Evolutionary conservation across 768 basidiomycete genomes (phyloP), one percentile per base, ranked within the genome.

Genomic region (Bullera alba): DNA sequence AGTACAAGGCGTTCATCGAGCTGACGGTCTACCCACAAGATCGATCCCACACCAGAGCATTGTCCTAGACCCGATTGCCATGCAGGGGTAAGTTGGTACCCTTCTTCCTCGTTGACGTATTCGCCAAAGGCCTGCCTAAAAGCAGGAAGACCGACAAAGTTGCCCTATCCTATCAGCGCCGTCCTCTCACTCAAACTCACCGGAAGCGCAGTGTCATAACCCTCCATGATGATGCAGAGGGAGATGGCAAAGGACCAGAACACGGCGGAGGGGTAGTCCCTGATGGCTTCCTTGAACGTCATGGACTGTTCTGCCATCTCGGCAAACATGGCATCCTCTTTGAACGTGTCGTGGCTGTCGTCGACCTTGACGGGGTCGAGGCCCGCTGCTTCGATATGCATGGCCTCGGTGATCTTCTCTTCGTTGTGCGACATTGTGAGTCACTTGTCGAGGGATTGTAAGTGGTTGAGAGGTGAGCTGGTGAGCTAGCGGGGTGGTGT

Each of bases 271-370:
- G 69, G 72, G 54, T 76, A 75, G 3, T 63, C 48, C 14, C 55
- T 34, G 38, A 75, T 43, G 17, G 71, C 74, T 42, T 74, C 50
- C 17, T 44, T 4, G 17, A 75, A 45, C 35, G 66, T 59, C 65
- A 74, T 71, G 6, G 56, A 48, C 46, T 72, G 66, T 51, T 75
- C 73, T 64, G n/a, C 53, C 63, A n/a, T n/a, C n/a, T n/a, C n/a
- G n/a, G n/a, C n/a, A n/a, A n/a, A n/a, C n/a, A n/a, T n/a, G n/a
- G n/a, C n/a, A n/a, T n/a, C n/a, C n/a, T n/a, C n/a, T n/a, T n/a
- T n/a, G n/a, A n/a, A n/a, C n/a, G n/a, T n/a, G n/a, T n/a, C n/a
- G n/a, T n/a, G n/a, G n/a, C n/a, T n/a, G n/a, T n/a, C n/a, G n/a
- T n/a, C n/a, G n/a, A n/a, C n/a, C n/a, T n/a, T n/a, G n/a, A n/a